These are phyloP conservation scores for Linnemannia hyalina DNA, from an alignment of 192 early-diverging fungal species.

Conservation along the genomic window DNA sequence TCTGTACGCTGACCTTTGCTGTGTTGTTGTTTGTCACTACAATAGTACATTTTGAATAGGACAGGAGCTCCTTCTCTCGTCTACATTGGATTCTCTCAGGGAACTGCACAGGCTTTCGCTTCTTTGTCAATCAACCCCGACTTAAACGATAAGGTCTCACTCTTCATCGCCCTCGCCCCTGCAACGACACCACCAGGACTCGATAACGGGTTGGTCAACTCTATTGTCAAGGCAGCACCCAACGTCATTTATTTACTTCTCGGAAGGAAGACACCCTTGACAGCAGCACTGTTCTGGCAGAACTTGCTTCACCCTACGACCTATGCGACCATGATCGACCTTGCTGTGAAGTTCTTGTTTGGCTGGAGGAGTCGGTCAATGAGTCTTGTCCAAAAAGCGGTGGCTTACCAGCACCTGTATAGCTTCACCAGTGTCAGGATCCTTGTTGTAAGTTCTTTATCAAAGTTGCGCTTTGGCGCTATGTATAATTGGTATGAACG, in stretches of 20 bases:
- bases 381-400: slow-evolving; percentile 79
- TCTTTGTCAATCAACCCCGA: slow-evolving; percentile 82
- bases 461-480: background rate
- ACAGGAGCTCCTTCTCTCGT: slow-evolving; percentile 86
- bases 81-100: slow-evolving; percentile 98
- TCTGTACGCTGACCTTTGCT: background rate
- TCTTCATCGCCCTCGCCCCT: slow-evolving; percentile 93
- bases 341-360: slow-evolving; percentile 81
- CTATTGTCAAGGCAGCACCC: slow-evolving; percentile 87
- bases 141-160: slow-evolving; percentile 87
- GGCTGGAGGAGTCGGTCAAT: slow-evolving; percentile 82
- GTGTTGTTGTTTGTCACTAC: background rate
- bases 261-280: slow-evolving; percentile 86
- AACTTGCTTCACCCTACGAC: slow-evolving; percentile 79
- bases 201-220: slow-evolving; percentile 83
- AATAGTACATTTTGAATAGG: slow-evolving; percentile 82
- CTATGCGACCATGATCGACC: slow-evolving; percentile 81
- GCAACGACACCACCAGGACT: slow-evolving; percentile 88
- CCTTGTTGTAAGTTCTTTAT: slow-evolving; percentile 72
- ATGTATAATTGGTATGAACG: background rate
- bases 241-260: slow-evolving; percentile 90
- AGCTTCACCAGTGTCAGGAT: slow-evolving; percentile 91
- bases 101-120: slow-evolving; percentile 91
- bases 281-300: slow-evolving; percentile 88
- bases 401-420: slow-evolving; percentile 89